These are phyloP conservation scores for Plasmodium vivax DNA, from an alignment of 169 alveolate species.

Conservation along the genomic window DNA sequence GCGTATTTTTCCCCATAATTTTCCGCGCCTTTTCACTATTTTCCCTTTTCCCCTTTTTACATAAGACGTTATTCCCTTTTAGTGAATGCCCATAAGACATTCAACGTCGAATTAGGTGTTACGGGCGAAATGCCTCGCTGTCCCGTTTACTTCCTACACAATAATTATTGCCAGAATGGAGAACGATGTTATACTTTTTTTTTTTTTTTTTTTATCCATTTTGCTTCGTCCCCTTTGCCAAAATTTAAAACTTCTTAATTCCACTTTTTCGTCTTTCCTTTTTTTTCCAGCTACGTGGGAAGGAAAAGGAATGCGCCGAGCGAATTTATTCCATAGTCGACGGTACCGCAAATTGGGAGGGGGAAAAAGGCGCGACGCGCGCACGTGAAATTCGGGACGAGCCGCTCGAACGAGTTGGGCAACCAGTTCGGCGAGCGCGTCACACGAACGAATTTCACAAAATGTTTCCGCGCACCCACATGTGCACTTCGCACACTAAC, in stretches of 20 bases:
- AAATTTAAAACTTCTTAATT: constrained; percentile 11
- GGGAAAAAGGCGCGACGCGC: background rate
- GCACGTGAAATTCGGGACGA: background rate
- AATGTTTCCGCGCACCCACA: background rate
- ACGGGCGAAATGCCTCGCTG: background rate
- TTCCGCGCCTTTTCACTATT: background rate
- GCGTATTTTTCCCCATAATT: background rate
- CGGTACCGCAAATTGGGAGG: constrained; percentile 30
- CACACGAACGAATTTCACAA: background rate
- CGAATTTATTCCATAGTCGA: constrained; percentile 63
- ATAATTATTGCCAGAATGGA: constrained; percentile 24
- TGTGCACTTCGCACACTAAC: background rate
- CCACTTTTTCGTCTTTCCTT: background rate
- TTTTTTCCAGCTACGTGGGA: constrained; percentile 5
- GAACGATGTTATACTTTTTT: constrained; percentile 21
- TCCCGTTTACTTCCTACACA: background rate
- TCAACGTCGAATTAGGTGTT: constrained; percentile 1
- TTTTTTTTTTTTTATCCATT: constrained; percentile 2
- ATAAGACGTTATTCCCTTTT: background rate
- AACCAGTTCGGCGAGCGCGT: background rate
- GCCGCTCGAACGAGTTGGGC: background rate
- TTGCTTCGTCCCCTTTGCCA: background rate
- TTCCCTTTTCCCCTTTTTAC: background rate
- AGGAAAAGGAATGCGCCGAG: constrained; percentile 11
- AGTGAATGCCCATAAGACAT: background rate